Evolutionary conservation across 2,329 filamentous ascomycete species (phyloP).

Genomic region (Ophiostoma quercus): DNA sequence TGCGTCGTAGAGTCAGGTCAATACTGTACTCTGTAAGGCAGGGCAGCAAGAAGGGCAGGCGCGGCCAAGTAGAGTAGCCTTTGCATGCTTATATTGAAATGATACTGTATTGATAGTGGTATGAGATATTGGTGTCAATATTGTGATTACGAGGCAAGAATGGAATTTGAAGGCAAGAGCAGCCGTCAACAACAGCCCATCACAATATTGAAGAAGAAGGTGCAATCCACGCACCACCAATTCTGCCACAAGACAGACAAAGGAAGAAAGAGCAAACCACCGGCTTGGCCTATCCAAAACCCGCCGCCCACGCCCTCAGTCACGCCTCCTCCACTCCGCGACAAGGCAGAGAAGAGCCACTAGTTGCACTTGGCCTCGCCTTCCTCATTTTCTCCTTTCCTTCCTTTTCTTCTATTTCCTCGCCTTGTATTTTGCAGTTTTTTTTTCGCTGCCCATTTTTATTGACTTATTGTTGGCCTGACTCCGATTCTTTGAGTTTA

Average conservation of each 20-base stretch:
- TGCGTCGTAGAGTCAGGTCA: slow-evolving; percentile 9
- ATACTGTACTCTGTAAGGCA: not conserved
- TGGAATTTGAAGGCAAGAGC: not conserved
- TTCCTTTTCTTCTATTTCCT: slow-evolving; percentile 12
- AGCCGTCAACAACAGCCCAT: not conserved
- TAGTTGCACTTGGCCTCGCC: slow-evolving; percentile 12
- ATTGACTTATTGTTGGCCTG: not conserved
- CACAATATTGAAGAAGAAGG: not conserved
- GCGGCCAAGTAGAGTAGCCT: not conserved
- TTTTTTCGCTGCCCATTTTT: not conserved
- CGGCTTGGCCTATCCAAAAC: not conserved
- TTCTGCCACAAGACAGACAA: not conserved
- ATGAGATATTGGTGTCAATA: not conserved
- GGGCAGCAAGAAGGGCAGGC: not conserved
- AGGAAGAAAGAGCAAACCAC: slow-evolving; percentile 5
- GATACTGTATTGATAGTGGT: not conserved
- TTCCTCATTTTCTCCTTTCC: slow-evolving; percentile 18
- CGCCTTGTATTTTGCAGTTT: not conserved
- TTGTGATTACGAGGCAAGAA: not conserved
- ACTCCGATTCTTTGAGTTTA: not conserved
- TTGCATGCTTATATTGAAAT: not conserved
- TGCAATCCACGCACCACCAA: not conserved
- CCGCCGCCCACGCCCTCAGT: slow-evolving; percentile 15
- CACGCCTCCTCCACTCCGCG: slow-evolving; percentile 17
- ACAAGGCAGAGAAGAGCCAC: slow-evolving; percentile 20